These are phyloP conservation scores for Miscanthus lutarioriparius DNA, from an alignment of 176 grass and related monocot species.

Conservation along the genomic window DNA sequence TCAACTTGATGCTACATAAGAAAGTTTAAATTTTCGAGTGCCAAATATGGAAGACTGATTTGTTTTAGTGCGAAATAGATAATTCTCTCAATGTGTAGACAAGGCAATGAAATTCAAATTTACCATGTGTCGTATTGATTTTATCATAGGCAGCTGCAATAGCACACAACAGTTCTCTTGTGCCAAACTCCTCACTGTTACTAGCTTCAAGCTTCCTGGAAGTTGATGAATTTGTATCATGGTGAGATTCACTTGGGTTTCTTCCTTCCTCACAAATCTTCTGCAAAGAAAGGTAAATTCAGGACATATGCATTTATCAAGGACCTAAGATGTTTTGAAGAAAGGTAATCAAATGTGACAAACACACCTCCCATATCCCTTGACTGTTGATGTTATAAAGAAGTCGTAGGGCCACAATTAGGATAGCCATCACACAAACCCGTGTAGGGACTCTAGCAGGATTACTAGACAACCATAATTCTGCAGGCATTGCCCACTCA, in stretches of 20 bases:
- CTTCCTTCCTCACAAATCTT: conserved; percentile 38
- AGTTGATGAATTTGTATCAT: conserved; percentile 4
- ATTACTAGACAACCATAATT: conserved; percentile 76
- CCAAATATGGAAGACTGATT: no score
- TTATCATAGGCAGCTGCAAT: conserved; percentile 62
- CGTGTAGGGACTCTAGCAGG: conserved; percentile 59
- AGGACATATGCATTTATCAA: conserved; percentile 20
- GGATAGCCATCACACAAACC: conserved; percentile 82
- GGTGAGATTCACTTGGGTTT: conserved; percentile 25
- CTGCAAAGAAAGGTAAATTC: conserved; percentile 34
- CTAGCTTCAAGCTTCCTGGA: background rate
- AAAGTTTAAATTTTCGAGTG: no score
- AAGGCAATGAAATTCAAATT: conserved; percentile 40
- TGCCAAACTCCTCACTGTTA: conserved; percentile 42
- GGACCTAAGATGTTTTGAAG: background rate
- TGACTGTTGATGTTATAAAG: conserved; percentile 76
- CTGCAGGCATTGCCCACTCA: conserved; percentile 77
- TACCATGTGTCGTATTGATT: conserved; percentile 65
- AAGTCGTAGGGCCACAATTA: conserved; percentile 70
- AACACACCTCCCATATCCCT: conserved; percentile 82
- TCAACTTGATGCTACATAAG: no score
- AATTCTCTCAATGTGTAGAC: background rate
- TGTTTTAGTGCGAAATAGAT: no score
- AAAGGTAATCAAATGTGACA: conserved; percentile 17
- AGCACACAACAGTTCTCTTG: conserved; percentile 59